These are phyloP conservation scores for Botryotinia calthae DNA, from an alignment of 2,329 filamentous ascomycete species.

Conservation along the genomic window DNA sequence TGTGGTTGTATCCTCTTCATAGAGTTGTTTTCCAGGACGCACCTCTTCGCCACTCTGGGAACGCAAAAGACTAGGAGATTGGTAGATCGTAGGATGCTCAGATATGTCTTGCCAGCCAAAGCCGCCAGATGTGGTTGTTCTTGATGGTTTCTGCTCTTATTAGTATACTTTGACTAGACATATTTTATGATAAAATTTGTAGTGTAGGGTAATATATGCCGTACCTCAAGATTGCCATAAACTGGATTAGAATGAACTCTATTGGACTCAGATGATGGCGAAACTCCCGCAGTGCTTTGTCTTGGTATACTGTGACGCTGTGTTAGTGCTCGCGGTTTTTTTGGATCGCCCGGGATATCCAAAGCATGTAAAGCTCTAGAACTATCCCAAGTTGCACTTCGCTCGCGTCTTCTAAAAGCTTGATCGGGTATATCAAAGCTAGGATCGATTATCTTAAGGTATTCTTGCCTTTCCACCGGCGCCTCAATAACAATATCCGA, in stretches of 20 bases:
- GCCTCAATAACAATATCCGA: not conserved
- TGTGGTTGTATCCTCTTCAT: slow-evolving; percentile 17
- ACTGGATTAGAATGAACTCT: not conserved
- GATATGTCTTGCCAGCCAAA: slow-evolving; percentile 32
- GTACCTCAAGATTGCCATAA: slow-evolving; percentile 15
- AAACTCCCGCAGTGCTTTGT: not conserved
- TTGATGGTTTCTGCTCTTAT: slow-evolving; percentile 19
- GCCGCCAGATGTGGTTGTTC: slow-evolving; percentile 8
- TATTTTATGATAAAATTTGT: not conserved
- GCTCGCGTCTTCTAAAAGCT: slow-evolving; percentile 20
- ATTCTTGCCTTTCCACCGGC: not conserved
- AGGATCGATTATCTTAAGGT: not conserved
- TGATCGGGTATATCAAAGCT: not conserved
- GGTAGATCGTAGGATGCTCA: not conserved
- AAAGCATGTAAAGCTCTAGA: slow-evolving; percentile 16
- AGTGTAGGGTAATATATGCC: not conserved
- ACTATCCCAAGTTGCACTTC: slow-evolving; percentile 20
- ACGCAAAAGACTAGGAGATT: not conserved
- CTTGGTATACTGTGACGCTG: slow-evolving; percentile 12
- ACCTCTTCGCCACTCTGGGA: slow-evolving; percentile 9
- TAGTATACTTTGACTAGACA: not conserved
- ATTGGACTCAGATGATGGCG: slow-evolving; percentile 9
- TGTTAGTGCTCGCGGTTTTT: not conserved
- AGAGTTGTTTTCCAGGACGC: slow-evolving; percentile 9
- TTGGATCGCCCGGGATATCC: not conserved